A percentile compares a stretch with the other conserved stretches of the same genome.
phyloP scores from a whole-genome alignment of 2,329 filamentous ascomycete species.

The Nakataea oryzae region DNA sequence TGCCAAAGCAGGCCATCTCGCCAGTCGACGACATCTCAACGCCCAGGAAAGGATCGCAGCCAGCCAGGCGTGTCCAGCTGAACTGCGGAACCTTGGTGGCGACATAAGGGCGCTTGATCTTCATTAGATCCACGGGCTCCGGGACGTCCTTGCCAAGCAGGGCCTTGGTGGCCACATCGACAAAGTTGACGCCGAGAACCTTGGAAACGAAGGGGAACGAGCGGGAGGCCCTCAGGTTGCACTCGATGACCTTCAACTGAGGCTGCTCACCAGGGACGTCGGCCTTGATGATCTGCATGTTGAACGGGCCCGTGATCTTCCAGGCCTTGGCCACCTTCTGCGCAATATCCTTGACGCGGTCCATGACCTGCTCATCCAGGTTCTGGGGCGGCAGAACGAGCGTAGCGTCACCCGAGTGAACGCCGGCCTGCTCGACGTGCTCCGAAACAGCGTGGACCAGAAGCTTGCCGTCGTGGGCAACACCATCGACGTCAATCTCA shows the following conservation, averaged over 20 bases:
- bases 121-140: slow-evolving; percentile 79
- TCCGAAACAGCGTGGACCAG: slow-evolving; percentile 88
- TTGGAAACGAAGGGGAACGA: slow-evolving; percentile 99
- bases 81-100: slow-evolving; percentile 98
- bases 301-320: slow-evolving; percentile 94
- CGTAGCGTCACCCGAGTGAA: slow-evolving; percentile 95
- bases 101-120: slow-evolving; percentile 77
- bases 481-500: slow-evolving; percentile 94
- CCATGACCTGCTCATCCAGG: slow-evolving; percentile 68
- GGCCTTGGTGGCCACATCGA: slow-evolving; percentile 88
- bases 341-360: slow-evolving; percentile 88
- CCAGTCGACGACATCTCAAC: slow-evolving; percentile 97
- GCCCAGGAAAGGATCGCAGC: slow-evolving; percentile 92
- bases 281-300: slow-evolving; percentile 98
- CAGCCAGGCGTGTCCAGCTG: slow-evolving; percentile 95
- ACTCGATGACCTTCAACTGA: slow-evolving; percentile 91
- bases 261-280: slow-evolving; percentile 64
- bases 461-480: slow-evolving; percentile 76
- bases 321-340: slow-evolving; percentile 94
- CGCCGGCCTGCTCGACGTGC: slow-evolving; percentile 93
- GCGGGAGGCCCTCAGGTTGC: slow-evolving; percentile 91
- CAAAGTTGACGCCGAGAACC: slow-evolving; percentile 93
- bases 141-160: slow-evolving; percentile 80
- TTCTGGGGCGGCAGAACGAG: slow-evolving; percentile 79
- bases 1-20: slow-evolving; percentile 98